Evolutionary conservation across 208 protist genomes (phyloP).

Genomic region (Wallacemonas sp.): DNA sequence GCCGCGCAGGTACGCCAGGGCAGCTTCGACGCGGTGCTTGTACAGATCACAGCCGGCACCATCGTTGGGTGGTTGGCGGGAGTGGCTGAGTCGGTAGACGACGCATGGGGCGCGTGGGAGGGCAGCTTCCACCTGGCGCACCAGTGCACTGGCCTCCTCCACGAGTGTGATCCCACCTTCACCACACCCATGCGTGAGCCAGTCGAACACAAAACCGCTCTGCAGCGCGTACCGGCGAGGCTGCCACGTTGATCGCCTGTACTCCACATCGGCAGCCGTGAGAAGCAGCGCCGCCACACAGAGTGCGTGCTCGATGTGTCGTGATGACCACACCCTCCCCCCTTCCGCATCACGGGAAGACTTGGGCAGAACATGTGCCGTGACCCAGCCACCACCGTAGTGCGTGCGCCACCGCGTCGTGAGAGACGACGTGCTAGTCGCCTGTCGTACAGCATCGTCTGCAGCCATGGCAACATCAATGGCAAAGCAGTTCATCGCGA

Average conservation of each 20-base stretch:
- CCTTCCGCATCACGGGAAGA: not conserved
- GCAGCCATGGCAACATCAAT: conserved; percentile 4
- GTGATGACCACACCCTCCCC: not conserved
- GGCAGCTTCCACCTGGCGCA: not conserved
- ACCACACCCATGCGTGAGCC: too few relatives aligned
- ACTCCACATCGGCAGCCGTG: not conserved
- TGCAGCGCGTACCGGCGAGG: not conserved
- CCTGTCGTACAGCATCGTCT: too few relatives aligned
- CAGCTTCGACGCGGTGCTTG: not conserved
- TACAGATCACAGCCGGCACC: not conserved
- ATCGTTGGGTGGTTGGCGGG: not conserved
- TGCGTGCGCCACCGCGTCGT: too few relatives aligned
- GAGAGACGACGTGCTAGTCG: too few relatives aligned
- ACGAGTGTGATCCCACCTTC: too few relatives aligned
- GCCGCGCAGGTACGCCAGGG: not conserved
- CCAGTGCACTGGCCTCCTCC: not conserved
- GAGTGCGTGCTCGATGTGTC: conserved; percentile 1
- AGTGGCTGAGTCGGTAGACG: too few relatives aligned
- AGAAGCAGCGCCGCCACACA: not conserved
- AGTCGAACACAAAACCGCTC: not conserved
- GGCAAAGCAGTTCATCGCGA: conserved; percentile 2
- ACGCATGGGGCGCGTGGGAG: not conserved
- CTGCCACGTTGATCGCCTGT: not conserved
- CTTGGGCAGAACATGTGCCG: not conserved
- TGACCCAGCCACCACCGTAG: not conserved